These are phyloP conservation scores for Nothophytophthora sp. DNA, from an alignment of 352 stramenopile species.

Conservation along the genomic window DNA sequence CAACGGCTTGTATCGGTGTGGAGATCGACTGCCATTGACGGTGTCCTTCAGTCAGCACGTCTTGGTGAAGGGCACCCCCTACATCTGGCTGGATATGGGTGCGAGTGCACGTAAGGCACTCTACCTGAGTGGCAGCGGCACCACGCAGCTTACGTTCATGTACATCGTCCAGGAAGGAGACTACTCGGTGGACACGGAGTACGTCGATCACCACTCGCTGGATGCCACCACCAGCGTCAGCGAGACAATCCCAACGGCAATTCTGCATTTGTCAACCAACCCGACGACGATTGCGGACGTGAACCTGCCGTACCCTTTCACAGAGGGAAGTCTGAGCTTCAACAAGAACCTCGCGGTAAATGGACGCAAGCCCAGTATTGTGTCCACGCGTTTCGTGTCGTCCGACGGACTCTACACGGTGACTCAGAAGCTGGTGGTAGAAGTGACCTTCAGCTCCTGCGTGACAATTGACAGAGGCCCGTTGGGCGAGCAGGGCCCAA, in stretches of 20 bases:
- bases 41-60: slow-evolving; percentile 77
- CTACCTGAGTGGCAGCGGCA: slow-evolving; percentile 59
- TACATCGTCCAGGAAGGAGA: slow-evolving; percentile 75
- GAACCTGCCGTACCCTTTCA: slow-evolving; percentile 67
- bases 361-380: slow-evolving; percentile 64
- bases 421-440: slow-evolving; percentile 55
- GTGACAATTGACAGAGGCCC: slow-evolving; percentile 46
- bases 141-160: slow-evolving; percentile 52
- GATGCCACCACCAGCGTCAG: slow-evolving; percentile 44
- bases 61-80: slow-evolving; percentile 53
- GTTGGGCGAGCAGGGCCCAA: slow-evolving; percentile 20
- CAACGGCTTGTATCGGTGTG: slow-evolving; percentile 61
- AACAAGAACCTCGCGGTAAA: slow-evolving; percentile 74
- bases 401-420: slow-evolving; percentile 65
- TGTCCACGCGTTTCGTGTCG: slow-evolving; percentile 51
- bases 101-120: slow-evolving; percentile 41
- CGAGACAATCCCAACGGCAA: slow-evolving; percentile 35
- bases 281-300: slow-evolving; percentile 70
- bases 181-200: slow-evolving; percentile 76
- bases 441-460: slow-evolving; percentile 70
- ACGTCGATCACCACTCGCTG: slow-evolving; percentile 83
- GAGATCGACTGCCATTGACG: slow-evolving; percentile 59
- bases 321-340: slow-evolving; percentile 64
- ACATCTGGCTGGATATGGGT: slow-evolving; percentile 76
- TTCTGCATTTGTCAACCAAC: slow-evolving; percentile 63